phyloP scores from a whole-genome alignment of 345 rosid genomes.

The Firmiana major region DNA sequence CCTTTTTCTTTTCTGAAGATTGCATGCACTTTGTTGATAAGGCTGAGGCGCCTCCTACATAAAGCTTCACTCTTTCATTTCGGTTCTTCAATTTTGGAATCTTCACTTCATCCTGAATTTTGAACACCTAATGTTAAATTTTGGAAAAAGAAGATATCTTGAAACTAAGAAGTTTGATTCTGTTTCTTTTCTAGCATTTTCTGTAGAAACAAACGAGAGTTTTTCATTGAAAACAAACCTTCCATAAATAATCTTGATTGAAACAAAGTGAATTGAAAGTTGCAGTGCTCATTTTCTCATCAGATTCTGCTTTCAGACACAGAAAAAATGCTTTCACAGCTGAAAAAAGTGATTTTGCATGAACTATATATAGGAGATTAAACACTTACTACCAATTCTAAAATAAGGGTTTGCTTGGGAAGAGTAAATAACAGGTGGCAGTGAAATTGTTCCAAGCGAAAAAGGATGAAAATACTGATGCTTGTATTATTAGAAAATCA shows the following conservation, averaged over 20 bases:
- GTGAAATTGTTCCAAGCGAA: not conserved
- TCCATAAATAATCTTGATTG: slow-evolving; percentile 34
- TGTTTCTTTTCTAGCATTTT: slow-evolving; percentile 1
- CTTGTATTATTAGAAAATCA: not conserved
- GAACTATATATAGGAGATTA: not conserved
- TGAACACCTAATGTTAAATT: not conserved
- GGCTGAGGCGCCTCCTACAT: slow-evolving; percentile 32
- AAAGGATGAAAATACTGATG: not conserved
- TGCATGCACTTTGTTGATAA: slow-evolving; percentile 39
- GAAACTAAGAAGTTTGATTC: not conserved
- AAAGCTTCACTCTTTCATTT: slow-evolving; percentile 15
- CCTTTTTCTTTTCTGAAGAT: slow-evolving; percentile 37
- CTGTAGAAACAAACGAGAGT: slow-evolving; percentile 13
- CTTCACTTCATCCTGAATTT: slow-evolving; percentile 29
- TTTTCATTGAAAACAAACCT: slow-evolving; percentile 31
- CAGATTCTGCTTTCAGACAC: not conserved
- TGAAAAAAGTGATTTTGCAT: not conserved
- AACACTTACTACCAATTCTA: not conserved
- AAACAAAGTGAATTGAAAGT: slow-evolving; percentile 32
- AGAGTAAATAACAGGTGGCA: not conserved
- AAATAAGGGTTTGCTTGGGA: not conserved
- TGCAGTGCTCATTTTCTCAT: slow-evolving; percentile 29
- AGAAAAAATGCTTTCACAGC: not conserved
- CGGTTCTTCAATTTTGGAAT: slow-evolving; percentile 22
- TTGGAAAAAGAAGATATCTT: not conserved